These are phyloP conservation scores for Phlebiopsis gigantea DNA, from an alignment of 768 basidiomycete species.

Conservation along the genomic window DNA sequence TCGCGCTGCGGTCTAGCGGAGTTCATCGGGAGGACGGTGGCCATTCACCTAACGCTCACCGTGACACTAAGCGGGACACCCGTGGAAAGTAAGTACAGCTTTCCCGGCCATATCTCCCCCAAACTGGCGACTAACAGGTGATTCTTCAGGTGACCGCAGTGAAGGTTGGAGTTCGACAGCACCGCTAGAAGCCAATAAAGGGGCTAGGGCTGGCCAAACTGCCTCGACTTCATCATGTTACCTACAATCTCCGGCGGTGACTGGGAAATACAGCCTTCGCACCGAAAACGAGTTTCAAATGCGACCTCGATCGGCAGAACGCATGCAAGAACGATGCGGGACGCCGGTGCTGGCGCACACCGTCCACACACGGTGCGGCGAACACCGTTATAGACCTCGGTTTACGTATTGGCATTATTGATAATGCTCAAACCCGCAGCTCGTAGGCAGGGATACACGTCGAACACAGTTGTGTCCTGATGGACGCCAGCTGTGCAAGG, in stretches of 20 bases:
- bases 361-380: neutral
- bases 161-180: no score
- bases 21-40: neutral
- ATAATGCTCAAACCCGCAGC: no score
- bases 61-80: no score
- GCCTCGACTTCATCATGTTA: neutral
- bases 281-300: neutral
- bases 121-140: no score
- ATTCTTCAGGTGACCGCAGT: no score
- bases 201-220: neutral
- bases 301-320: neutral
- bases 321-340: neutral
- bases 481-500: neutral
- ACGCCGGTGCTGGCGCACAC: neutral
- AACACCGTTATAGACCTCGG: neutral
- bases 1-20: neutral
- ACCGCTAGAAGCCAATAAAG: no score
- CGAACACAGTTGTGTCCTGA: neutral
- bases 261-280: neutral
- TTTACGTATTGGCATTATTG: neutral
- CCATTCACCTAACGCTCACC: neutral
- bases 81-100: neutral
- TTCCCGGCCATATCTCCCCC: no score
- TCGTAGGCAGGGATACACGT: no score
- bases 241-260: neutral